A percentile compares a stretch with the other conserved stretches of the same genome.
Conservation (phyloP, 768 basidiomycete species). For the Rhizopogon salebrosus region DNA sequence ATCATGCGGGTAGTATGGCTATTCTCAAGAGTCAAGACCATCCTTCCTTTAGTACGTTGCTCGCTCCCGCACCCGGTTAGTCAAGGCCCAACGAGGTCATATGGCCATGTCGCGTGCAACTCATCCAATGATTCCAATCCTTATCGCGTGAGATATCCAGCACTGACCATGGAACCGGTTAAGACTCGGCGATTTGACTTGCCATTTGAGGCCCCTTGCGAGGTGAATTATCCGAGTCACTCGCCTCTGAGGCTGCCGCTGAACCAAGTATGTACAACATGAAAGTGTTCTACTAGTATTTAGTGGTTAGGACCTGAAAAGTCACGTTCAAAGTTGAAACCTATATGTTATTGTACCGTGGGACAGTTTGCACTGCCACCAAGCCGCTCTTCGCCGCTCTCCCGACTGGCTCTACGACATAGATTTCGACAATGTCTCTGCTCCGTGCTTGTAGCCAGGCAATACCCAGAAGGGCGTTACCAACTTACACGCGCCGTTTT, state of each 20-base stretch:
- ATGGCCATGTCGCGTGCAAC: background rate
- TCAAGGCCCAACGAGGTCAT: background rate
- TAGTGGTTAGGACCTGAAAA: too few relatives aligned
- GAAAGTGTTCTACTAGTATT: too few relatives aligned
- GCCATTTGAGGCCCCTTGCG: background rate
- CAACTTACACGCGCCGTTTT: slow-evolving; percentile 14
- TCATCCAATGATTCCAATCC: background rate
- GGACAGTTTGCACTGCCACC: background rate
- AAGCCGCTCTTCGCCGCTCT: background rate
- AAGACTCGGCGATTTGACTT: background rate
- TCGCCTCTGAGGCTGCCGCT: too few relatives aligned
- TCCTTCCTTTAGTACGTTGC: background rate
- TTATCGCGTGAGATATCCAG: background rate
- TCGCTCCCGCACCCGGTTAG: background rate
- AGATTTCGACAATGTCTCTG: slow-evolving; percentile 44
- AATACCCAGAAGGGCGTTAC: slow-evolving; percentile 15
- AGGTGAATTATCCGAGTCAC: background rate
- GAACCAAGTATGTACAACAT: too few relatives aligned
- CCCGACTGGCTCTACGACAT: background rate
- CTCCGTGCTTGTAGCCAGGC: slow-evolving; percentile 40
- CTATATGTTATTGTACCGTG: background rate
- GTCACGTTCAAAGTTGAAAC: too few relatives aligned
- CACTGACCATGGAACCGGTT: too few relatives aligned
- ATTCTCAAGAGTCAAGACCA: background rate
- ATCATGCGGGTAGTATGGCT: background rate